Evolutionary conservation across 2,329 filamentous ascomycete genomes (phyloP).

Genomic region (Colletotrichum gigasporum): DNA sequence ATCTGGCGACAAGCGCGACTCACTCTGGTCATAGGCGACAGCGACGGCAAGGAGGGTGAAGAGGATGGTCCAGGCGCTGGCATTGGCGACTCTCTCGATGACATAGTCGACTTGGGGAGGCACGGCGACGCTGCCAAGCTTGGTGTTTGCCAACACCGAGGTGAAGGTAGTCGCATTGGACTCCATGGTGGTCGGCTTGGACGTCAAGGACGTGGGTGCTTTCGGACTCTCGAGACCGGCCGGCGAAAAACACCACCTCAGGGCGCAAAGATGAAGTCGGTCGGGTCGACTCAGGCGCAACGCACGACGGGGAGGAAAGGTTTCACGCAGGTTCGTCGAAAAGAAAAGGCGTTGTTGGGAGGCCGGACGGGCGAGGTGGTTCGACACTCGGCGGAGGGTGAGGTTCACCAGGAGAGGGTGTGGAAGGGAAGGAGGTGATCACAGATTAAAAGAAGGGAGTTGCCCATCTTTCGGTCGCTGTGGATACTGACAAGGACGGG

Average conservation of each 20-base stretch:
- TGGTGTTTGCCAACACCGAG: conserved; percentile 73
- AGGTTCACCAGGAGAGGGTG: conserved; percentile 5
- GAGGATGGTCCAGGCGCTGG: conserved; percentile 67
- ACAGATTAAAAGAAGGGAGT: conserved; percentile 27
- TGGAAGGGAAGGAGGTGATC: conserved; percentile 9
- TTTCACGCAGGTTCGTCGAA: conserved; percentile 2
- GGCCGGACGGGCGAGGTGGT: background rate
- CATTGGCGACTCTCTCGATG: conserved; percentile 64
- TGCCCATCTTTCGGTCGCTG: conserved; percentile 10
- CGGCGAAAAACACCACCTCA: background rate
- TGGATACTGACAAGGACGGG: conserved; percentile 13
- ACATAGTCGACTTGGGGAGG: conserved; percentile 65
- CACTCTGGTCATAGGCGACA: conserved; percentile 91
- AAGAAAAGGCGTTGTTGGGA: background rate
- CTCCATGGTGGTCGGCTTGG: conserved; percentile 51
- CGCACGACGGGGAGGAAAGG: background rate
- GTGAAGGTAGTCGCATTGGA: conserved; percentile 73
- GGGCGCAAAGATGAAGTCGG: conserved; percentile 3
- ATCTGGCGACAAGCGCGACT: conserved; percentile 45
- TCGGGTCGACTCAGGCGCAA: background rate
- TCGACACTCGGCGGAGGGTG: conserved; percentile 22
- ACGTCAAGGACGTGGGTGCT: background rate
- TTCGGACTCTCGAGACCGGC: background rate
- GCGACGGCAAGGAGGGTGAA: conserved; percentile 76
- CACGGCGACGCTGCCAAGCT: conserved; percentile 57